Evolutionary conservation across 1,284 basidiomycete species (phyloP), one percentile per base, ranked within the genome.

Genomic region (Ustilago shanxiensis): DNA sequence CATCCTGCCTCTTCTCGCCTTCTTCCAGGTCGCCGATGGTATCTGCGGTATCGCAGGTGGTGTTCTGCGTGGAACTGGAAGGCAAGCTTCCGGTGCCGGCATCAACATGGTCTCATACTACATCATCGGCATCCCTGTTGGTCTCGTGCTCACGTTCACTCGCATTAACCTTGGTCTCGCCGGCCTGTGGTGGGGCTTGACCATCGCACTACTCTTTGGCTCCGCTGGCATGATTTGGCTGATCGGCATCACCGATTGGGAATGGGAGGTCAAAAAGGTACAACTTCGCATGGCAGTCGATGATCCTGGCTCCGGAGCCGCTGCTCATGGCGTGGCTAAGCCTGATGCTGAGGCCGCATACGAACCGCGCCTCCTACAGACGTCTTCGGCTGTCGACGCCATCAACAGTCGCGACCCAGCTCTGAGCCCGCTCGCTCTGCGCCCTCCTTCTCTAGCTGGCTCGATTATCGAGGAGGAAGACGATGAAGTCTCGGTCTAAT

Each of bases 1-100:
- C 0, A 91, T 95, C 63, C 86, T 95, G 47, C 93, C 94, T 0
- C 81, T 93, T n/a, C 86, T 87, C 55, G 88, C 89, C 4, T 91
- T 93, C 10, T 88, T 94, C 37, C 82, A 83, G 64, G 89, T 94
- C 2, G 67, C 91, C 66, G 94, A 95, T 78, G 91, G 91, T 13
- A 88, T 91, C 18, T 87, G 89, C 11, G 92, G 90, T 0, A 90
- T 94, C 7, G 89, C 91, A 0, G 89, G 89, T 14, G 93, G 94
- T 2, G 90, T 95, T 72, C 87, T 96, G 50, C 90, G 94, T 49
- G 91, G 93, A 1, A 88, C 90, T 28, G 94, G 94, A 2, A 91
- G 92, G 29, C 88, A 89, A 79, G 83, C 86, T 1, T 86, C 86
- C 11, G 88, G 88, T 35, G 88, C 88, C 0, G 72, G 87, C 26